Percentiles rank a stretch among this genome's conserved stretches.
Conservation (phyloP, 768 basidiomycete species). For the Lyophyllum decastes region DNA sequence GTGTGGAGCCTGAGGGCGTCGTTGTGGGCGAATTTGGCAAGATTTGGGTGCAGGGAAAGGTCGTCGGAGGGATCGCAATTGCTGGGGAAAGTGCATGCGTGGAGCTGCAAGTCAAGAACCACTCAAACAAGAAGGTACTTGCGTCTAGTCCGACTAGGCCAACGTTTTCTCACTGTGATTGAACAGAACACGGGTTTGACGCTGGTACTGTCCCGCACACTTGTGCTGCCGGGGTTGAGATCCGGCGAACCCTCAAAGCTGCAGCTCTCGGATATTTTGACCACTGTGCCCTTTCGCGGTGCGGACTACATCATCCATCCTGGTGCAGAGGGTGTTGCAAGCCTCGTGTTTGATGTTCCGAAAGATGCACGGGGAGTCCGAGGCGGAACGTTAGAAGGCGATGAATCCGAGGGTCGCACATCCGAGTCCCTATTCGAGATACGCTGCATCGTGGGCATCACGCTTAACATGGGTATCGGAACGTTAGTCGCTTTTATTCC, state of each 20-base stretch:
- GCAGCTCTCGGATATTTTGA: constrained; percentile 67
- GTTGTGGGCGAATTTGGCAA: constrained; percentile 78
- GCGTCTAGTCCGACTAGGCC: neutral
- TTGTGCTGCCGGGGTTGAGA: constrained; percentile 52
- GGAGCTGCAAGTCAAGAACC: constrained; percentile 81
- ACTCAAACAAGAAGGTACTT: constrained; percentile 74
- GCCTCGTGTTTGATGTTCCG: constrained; percentile 81
- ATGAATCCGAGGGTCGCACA: constrained; percentile 32
- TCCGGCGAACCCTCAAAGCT: constrained; percentile 46
- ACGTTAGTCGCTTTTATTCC: constrained; percentile 45
- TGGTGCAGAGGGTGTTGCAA: constrained; percentile 76
- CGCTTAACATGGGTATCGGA: constrained; percentile 69
- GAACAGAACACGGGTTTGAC: constrained; percentile 68
- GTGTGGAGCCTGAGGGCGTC: constrained; percentile 54
- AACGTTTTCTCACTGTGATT: neutral
- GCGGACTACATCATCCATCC: constrained; percentile 75
- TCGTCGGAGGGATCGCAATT: constrained; percentile 63
- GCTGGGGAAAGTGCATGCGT: constrained; percentile 73
- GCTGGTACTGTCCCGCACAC: constrained; percentile 58
- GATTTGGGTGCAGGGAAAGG: constrained; percentile 71
- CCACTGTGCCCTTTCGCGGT: constrained; percentile 70
- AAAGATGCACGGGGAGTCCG: constrained; percentile 60
- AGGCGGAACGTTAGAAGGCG: constrained; percentile 63
- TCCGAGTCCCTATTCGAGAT: constrained; percentile 71
- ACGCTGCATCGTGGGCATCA: constrained; percentile 60